phyloP scores from a whole-genome alignment of 164 flowering plant genomes.

The Warburgia ugandensis region DNA sequence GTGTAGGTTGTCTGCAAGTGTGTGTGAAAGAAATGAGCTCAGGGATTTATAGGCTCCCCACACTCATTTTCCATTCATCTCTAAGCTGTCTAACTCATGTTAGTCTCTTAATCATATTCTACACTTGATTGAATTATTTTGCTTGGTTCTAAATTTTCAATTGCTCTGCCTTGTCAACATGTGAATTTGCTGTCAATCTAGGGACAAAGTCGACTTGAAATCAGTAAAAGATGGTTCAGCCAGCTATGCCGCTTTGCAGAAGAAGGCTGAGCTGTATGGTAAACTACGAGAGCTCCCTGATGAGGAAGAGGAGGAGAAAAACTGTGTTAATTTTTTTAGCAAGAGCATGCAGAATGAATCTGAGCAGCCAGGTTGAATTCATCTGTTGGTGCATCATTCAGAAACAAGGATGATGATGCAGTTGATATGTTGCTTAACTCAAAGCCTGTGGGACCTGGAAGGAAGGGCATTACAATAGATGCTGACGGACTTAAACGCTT shows the following conservation, averaged over 20 bases:
- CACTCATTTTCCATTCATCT: neutral
- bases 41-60: neutral
- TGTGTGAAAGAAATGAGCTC: no score
- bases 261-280: constrained; percentile 83
- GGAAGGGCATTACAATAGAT: constrained; percentile 40
- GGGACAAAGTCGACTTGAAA: constrained; percentile 95
- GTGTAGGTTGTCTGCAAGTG: no score
- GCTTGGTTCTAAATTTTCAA: neutral
- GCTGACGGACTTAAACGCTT: constrained; percentile 71
- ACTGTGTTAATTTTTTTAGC: constrained; percentile 86
- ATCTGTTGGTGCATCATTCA: constrained; percentile 11
- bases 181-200: constrained; percentile 12
- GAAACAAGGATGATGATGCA: constrained; percentile 25
- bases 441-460: constrained; percentile 52
- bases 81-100: neutral
- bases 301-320: constrained; percentile 90
- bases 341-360: constrained; percentile 52
- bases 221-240: constrained; percentile 75
- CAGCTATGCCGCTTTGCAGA: constrained; percentile 89
- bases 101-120: neutral
- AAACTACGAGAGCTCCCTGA: constrained; percentile 88
- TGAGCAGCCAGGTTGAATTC: constrained; percentile 18
- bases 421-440: constrained; percentile 23
- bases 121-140: neutral
- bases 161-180: neutral